A percentile compares a stretch with the other conserved stretches of the same genome.
These are phyloP conservation scores for Blepharisma japonicum DNA, from an alignment of 73 alveolate species.

Conservation along the genomic window DNA sequence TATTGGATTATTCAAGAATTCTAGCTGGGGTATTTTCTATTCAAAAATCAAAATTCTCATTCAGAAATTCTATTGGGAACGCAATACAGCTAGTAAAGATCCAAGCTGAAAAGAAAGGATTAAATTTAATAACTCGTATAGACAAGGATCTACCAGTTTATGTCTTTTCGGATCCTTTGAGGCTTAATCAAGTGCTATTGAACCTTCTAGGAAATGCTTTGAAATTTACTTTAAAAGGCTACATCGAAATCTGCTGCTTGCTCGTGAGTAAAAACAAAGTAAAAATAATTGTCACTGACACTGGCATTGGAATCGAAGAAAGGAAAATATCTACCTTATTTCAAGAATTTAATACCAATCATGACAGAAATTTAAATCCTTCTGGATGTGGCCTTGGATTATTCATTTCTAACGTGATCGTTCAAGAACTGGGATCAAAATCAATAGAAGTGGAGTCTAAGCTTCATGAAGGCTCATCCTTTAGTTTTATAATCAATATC, in stretches of 20 bases:
- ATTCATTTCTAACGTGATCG: neutral
- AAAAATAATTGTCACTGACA: neutral
- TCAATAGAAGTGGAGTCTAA: conserved; percentile 1
- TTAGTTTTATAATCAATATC: neutral
- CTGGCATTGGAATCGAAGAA: neutral
- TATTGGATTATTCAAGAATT: conserved; percentile 39
- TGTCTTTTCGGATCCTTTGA: conserved; percentile 33
- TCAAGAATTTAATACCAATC: neutral
- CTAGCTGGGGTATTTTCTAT: conserved; percentile 36
- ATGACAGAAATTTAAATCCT: neutral
- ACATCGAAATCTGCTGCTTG: neutral
- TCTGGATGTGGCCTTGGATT: conserved; percentile 3
- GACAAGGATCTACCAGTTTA: conserved; percentile 15
- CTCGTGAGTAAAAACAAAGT: neutral
- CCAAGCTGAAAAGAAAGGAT: conserved; percentile 37
- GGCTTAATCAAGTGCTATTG: conserved; percentile 40
- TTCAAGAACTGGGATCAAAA: neutral
- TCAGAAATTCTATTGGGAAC: conserved; percentile 24
- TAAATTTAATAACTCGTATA: conserved; percentile 1
- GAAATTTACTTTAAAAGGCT: conserved; percentile 49
- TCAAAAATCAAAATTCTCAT: neutral
- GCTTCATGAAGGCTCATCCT: conserved; percentile 13
- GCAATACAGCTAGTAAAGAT: conserved; percentile 22
- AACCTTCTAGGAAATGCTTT: conserved; percentile 44
- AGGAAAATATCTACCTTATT: neutral